These are phyloP conservation scores for Ilex aquifolium DNA, from an alignment of 257 asterid species.

Conservation along the genomic window DNA sequence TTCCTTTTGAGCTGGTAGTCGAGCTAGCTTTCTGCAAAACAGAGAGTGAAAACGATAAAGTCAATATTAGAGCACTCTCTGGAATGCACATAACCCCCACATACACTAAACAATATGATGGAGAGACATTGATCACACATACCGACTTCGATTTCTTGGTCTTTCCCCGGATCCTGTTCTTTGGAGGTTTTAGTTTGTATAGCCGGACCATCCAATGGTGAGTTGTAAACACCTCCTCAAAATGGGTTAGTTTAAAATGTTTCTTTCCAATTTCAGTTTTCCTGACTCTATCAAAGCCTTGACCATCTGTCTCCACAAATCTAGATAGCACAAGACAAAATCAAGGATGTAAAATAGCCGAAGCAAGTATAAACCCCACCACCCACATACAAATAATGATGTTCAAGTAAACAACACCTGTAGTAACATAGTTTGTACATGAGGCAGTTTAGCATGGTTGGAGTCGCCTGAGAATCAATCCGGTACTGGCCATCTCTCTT, in stretches of 20 bases:
- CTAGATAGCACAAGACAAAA: constrained; percentile 25
- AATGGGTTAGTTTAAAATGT: constrained; percentile 80
- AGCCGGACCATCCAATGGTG: constrained; percentile 99
- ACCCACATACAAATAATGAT: constrained; percentile 13
- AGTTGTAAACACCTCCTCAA: constrained; percentile 98
- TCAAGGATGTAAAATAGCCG: too few species aligned
- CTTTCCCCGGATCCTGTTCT: constrained; percentile 89
- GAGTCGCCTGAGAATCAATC: constrained; percentile 91
- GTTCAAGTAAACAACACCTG: constrained; percentile 47
- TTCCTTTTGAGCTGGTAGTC: constrained; percentile 38
- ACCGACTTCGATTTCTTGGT: constrained; percentile 86
- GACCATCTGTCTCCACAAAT: constrained; percentile 95
- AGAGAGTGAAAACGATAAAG: constrained; percentile 6
- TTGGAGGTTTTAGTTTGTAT: constrained; percentile 77
- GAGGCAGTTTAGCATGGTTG: constrained; percentile 93
- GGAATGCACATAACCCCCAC: neutral
- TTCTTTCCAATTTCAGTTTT: constrained; percentile 97
- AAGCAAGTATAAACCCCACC: too few species aligned
- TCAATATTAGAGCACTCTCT: constrained; percentile 4
- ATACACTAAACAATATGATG: neutral
- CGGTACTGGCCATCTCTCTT: constrained; percentile 99
- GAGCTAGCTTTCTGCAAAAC: constrained; percentile 48
- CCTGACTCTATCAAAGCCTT: constrained; percentile 90
- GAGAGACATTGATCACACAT: constrained; percentile 1
- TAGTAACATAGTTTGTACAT: constrained; percentile 96